These are phyloP conservation scores for Leucosporidium yakuticum DNA, from an alignment of 768 basidiomycete genomes.

Conservation along the genomic window DNA sequence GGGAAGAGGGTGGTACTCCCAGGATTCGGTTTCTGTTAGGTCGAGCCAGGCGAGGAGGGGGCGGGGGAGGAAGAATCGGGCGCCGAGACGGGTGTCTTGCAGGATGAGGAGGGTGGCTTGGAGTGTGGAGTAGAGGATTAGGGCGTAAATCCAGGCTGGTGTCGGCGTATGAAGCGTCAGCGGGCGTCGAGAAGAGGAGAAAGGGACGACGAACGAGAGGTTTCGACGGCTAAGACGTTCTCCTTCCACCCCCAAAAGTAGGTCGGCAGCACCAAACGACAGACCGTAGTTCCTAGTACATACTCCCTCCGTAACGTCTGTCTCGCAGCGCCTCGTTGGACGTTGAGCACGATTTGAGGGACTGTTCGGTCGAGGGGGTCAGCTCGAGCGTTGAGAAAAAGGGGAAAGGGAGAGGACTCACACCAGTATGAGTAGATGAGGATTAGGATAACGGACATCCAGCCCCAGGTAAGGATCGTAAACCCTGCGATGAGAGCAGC, in stretches of 20 bases:
- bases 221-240: slow-evolving; percentile 35
- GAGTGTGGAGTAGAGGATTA: slow-evolving; percentile 28
- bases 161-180: background rate
- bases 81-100: slow-evolving; percentile 29
- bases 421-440: slow-evolving; percentile 35
- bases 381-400: background rate
- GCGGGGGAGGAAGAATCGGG: slow-evolving; percentile 36
- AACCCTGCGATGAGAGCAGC: background rate
- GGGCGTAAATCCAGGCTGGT: slow-evolving; percentile 30
- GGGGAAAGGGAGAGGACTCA: slow-evolving; percentile 2
- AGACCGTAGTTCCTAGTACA: slow-evolving; percentile 33
- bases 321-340: slow-evolving; percentile 32
- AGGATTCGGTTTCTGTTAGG: slow-evolving; percentile 9
- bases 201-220: slow-evolving; percentile 24
- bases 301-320: slow-evolving; percentile 33
- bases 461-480: slow-evolving; percentile 24
- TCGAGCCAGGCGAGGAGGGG: slow-evolving; percentile 10
- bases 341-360: slow-evolving; percentile 39
- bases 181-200: too few species aligned
- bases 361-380: slow-evolving; percentile 9
- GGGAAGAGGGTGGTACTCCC: slow-evolving; percentile 37
- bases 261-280: slow-evolving; percentile 34
- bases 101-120: slow-evolving; percentile 34
- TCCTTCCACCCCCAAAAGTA: slow-evolving; percentile 37
- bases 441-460: slow-evolving; percentile 22